phyloP scores from a whole-genome alignment of 768 basidiomycete genomes.

The Podaxis sp. region DNA sequence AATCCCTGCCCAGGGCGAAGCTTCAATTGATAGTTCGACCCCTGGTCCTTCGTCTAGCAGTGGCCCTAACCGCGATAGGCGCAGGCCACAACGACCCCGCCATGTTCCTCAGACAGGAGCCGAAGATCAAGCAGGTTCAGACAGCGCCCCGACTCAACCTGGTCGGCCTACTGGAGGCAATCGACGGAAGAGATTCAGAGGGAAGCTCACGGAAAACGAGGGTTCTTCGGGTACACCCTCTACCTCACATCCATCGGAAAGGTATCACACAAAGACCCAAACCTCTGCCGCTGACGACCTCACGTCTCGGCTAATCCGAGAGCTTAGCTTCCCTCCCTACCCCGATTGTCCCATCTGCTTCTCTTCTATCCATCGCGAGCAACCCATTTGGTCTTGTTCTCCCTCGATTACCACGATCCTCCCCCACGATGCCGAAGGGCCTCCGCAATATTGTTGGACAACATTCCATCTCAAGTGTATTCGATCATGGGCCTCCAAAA shows the following conservation, averaged over 20 bases:
- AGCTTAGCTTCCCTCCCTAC: slow-evolving; percentile 68
- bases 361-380: slow-evolving; percentile 70
- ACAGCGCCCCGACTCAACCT: neutral
- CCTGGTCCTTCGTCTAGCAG: neutral
- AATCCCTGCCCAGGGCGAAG: neutral
- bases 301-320: slow-evolving; percentile 68
- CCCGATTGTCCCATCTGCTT: slow-evolving; percentile 87
- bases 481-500: slow-evolving; percentile 82
- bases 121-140: neutral
- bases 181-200: slow-evolving; percentile 26
- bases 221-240: neutral
- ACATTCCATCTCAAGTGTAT: slow-evolving; percentile 93
- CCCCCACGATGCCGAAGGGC: slow-evolving; percentile 29
- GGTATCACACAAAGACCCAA: slow-evolving; percentile 12
- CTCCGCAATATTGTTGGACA: slow-evolving; percentile 78
- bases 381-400: slow-evolving; percentile 88
- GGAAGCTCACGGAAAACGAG: slow-evolving; percentile 23
- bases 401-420: slow-evolving; percentile 51
- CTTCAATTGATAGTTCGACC: neutral
- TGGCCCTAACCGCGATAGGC: neutral
- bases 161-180: neutral
- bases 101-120: neutral
- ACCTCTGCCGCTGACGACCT: slow-evolving; percentile 53
- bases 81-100: neutral
- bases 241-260: slow-evolving; percentile 16